Percentiles rank a stretch among this genome's conserved stretches.
Evolutionary conservation across 1,284 basidiomycete species (phyloP).

Genomic region (Amylostereum chailletii): DNA sequence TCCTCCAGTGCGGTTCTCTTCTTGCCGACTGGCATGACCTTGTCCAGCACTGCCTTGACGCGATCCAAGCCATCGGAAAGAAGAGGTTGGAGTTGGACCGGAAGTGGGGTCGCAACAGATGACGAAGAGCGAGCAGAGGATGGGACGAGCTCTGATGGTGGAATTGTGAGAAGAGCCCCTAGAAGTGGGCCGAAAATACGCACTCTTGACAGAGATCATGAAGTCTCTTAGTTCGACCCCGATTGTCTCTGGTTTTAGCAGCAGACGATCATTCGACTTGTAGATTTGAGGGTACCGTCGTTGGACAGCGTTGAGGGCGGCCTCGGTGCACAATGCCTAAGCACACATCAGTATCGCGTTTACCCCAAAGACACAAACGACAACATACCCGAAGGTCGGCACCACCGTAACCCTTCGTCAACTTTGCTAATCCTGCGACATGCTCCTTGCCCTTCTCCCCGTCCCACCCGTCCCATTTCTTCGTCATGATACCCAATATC

Average conservation of each 20-base stretch:
- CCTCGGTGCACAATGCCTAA: slow-evolving; percentile 92
- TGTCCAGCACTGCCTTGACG: slow-evolving; percentile 63
- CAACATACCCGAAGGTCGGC: slow-evolving; percentile 83
- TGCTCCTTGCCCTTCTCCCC: slow-evolving; percentile 47
- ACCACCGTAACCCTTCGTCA: slow-evolving; percentile 98
- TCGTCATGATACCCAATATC: slow-evolving; percentile 90
- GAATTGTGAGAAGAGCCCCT: slow-evolving; percentile 4
- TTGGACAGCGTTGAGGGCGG: slow-evolving; percentile 94
- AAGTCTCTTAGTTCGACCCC: slow-evolving; percentile 88
- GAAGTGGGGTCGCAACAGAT: slow-evolving; percentile 79
- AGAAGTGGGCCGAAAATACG: slow-evolving; percentile 20
- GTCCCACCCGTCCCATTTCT: slow-evolving; percentile 84
- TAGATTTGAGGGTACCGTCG: slow-evolving; percentile 97
- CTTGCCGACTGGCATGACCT: slow-evolving; percentile 68
- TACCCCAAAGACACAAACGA: neutral
- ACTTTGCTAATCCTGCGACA: slow-evolving; percentile 68
- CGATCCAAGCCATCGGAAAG: slow-evolving; percentile 62
- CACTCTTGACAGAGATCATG: slow-evolving; percentile 96
- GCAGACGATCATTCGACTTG: slow-evolving; percentile 79
- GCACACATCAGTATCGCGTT: neutral
- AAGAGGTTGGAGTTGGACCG: slow-evolving; percentile 80
- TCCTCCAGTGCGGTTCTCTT: slow-evolving; percentile 83
- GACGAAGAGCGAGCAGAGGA: slow-evolving; percentile 90
- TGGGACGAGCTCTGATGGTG: slow-evolving; percentile 71
- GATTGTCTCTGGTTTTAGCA: slow-evolving; percentile 85